Base-by-base conservation (phyloP, 192 early-diverging fungal species). In the Polychytrium aggregatum region DNA sequence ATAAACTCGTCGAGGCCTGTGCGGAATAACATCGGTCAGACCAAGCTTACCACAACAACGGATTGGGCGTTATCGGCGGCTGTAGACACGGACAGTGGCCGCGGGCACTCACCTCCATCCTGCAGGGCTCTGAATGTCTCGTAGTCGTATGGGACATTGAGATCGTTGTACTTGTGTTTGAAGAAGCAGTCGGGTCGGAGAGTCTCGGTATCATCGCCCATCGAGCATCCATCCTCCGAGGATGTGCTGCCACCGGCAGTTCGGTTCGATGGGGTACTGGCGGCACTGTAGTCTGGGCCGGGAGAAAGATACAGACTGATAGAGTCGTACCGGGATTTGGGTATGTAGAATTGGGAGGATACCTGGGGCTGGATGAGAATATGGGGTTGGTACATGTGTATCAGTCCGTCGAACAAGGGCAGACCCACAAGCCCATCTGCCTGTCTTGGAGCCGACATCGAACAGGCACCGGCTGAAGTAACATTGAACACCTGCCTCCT, bases 241-340 rank as follows among this genome's bases (percentile, higher is more conserved):
- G 4, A 4, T 33, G 31, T 33, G 31, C 31, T n/a, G n/a, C n/a
- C n/a, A n/a, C n/a, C 37, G 9, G 38, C 21, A 39, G 4, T 50
- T 14, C 31, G 3, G 16, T 24, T 14, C 21, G 53, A 41, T 36
- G 52, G 20, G 29, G 13, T 46, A 54, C 70, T 67, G 10, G 63
- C 70, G 20, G 64, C 71, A n/a, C 72, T 67, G 35, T 73, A 72
- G 37, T 56, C 62, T 1, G 76, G 76, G 22, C 76, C 76, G 6
- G 67, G 54, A 0, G 72, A 76, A 21, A 98, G 70, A 62, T 92
- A 98, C 17, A 79, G 79, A 56, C 88, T 87, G 18, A 97, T 90
- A 2, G 91, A 90, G 42, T 89, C 91, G 48, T 98, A 98, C 41
- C 95, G 85, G 24, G 92, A 95, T 63, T 98, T 98, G 38, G 81